Conservation (phyloP, 179 eudicot species). For the Spinacia oleracea region DNA sequence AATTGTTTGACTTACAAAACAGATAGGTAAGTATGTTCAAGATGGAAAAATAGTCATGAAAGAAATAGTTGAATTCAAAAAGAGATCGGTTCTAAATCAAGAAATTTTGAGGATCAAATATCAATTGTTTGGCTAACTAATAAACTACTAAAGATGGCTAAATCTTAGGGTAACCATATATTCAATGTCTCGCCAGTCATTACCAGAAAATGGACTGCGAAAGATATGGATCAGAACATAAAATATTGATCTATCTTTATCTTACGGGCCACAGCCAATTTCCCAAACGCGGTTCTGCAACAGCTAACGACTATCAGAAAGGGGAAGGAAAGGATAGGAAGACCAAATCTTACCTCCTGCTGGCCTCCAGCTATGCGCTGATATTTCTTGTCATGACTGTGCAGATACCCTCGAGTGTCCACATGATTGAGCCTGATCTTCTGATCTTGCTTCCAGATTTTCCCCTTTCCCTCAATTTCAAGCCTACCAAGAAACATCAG, state of each 20-base stretch:
- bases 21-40: not conserved
- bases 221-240: not conserved
- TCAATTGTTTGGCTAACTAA: not conserved
- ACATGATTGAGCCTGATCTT: constrained; percentile 82
- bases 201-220: not conserved
- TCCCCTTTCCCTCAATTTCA: constrained; percentile 90
- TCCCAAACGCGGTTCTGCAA: not conserved
- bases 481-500: constrained; percentile 41
- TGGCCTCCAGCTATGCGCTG: constrained; percentile 92
- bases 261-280: not conserved
- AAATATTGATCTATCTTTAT: not conserved
- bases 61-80: not conserved
- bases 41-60: not conserved
- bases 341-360: constrained; percentile 67
- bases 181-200: not conserved
- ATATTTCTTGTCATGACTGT: constrained; percentile 96
- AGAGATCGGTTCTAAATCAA: no score
- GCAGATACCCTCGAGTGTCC: constrained; percentile 91
- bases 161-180: not conserved
- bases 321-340: not conserved
- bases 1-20: not conserved
- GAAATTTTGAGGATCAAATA: not conserved
- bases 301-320: not conserved
- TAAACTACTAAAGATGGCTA: not conserved
- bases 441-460: constrained; percentile 92